phyloP scores from a whole-genome alignment of 1,139 yeast species.

The Yarrowia galli region DNA sequence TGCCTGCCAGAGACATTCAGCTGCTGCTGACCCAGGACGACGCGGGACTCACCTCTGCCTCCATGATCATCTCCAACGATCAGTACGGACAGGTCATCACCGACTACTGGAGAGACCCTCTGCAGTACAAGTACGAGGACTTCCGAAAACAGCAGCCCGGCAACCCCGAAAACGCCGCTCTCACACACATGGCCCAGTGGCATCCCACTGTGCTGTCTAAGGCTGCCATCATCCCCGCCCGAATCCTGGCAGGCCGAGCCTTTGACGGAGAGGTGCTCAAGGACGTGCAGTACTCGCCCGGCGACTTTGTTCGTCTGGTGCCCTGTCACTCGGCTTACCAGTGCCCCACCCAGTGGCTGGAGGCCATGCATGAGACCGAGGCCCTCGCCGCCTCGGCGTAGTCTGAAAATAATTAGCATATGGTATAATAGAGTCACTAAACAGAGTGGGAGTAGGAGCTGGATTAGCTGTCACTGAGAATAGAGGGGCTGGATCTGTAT shows the following conservation, averaged over 20 bases:
- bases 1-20: constrained; percentile 61
- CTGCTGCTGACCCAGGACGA: constrained; percentile 72
- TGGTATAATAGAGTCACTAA: constrained; percentile 1
- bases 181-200: constrained; percentile 87
- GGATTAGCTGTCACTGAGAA: too few species aligned
- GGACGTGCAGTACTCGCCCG: constrained; percentile 35
- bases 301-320: constrained; percentile 37
- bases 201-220: constrained; percentile 81
- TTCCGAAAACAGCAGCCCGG: constrained; percentile 67
- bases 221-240: constrained; percentile 67
- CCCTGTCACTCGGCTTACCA: constrained; percentile 37
- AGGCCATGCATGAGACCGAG: constrained; percentile 29
- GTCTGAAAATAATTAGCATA: constrained; percentile 8
- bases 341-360: constrained; percentile 38
- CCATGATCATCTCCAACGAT: constrained; percentile 72
- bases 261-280: constrained; percentile 35
- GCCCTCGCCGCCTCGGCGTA: not conserved
- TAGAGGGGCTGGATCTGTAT: too few species aligned
- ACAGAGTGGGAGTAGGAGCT: too few species aligned
- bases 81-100: constrained; percentile 68
- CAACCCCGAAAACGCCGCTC: constrained; percentile 54
- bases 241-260: constrained; percentile 41
- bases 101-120: constrained; percentile 73
- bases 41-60: constrained; percentile 66
- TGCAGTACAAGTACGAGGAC: constrained; percentile 69